Evolutionary conservation across 257 asterid genomes (phyloP), one percentile per base, ranked within the genome.

Genomic region (Solanum gracilifrons): DNA sequence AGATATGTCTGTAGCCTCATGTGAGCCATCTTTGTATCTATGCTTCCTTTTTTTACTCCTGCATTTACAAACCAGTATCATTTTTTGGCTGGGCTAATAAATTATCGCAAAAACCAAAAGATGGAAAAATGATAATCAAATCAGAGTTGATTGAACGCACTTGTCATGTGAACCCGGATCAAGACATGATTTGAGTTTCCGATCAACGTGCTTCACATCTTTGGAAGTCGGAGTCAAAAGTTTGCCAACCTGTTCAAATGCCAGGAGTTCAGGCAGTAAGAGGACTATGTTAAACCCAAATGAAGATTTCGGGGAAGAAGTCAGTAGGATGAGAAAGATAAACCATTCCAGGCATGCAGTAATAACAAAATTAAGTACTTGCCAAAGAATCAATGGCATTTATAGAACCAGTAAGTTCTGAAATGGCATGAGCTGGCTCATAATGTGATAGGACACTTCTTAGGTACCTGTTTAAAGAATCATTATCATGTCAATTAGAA

Each of bases 11-110:
- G 32, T n/a, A 37, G 27, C 83, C 23, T 37, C 83, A 3, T 39
- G 87, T 18, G 95, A 91, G 88, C 93, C 82, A 33, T 94, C 98
- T 89, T 95, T 97, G 39, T 97, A 93, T 88, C 97, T 92, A 94
- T 95, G 99, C 92, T 97, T 97, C 74, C 98, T 94, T 88, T 97
- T 95, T 93, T 94, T 97, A 90, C 96, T 95, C 98, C 98, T 97
- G 98, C 91, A 89, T 75, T 62, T 60, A 87, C 39, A 86, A 88
- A 79, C 84, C 35, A 15, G 64, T 37, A 37, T 46, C 64, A 33
- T 46, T 46, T 48, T 64, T 43, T 55, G 51, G 16, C 36, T n/a
- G 27, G 41, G 23, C 6, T 15, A n/a, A 48, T 71, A 72, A 68
- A 87, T 35, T 39, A 25, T 39, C 8, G 36, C 21, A 55, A 46